A percentile compares a stretch with the other conserved stretches of the same genome.
Conservation (phyloP, 805 yeast genomes). For the Candida quercuum region DNA sequence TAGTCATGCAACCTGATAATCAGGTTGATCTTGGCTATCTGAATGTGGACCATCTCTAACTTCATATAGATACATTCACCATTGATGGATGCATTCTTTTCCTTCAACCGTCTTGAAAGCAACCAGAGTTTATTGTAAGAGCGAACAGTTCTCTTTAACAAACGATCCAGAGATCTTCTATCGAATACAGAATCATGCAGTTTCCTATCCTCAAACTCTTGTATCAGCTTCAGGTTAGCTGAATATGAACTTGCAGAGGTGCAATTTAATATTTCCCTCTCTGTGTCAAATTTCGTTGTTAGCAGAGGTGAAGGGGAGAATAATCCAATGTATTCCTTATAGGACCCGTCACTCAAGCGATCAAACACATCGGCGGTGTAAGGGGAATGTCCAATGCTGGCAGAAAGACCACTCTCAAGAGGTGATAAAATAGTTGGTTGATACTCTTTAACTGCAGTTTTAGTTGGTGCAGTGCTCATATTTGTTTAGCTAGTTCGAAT, state of each 20-base stretch:
- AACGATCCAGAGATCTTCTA: not conserved
- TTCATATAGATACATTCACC: constrained; percentile 12
- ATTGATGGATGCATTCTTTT: constrained; percentile 3
- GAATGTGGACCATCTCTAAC: constrained; percentile 6
- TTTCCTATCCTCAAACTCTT: constrained; percentile 8
- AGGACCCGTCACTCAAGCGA: not conserved
- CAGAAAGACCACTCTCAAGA: too few relatives aligned
- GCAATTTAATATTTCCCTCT: not conserved
- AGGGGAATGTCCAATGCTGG: not conserved
- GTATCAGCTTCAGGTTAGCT: not conserved
- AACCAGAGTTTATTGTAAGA: constrained; percentile 4
- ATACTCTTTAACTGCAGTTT: too few relatives aligned
- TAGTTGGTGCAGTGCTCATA: not conserved
- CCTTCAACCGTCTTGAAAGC: not conserved
- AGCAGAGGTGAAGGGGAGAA: not conserved
- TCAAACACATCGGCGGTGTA: not conserved
- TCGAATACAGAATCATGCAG: not conserved
- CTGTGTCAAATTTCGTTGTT: not conserved
- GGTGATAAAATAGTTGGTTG: too few relatives aligned
- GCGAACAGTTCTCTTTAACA: constrained; percentile 1
- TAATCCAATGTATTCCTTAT: not conserved
- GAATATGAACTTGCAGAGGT: too few relatives aligned
- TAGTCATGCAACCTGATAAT: constrained; percentile 3
- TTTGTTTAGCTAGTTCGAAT: too few relatives aligned
- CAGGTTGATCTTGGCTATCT: constrained; percentile 3